Percentiles rank a stretch among this genome's conserved stretches.
Conservation (phyloP, 1,139 yeast genomes). For the Taiozyma sp. region DNA sequence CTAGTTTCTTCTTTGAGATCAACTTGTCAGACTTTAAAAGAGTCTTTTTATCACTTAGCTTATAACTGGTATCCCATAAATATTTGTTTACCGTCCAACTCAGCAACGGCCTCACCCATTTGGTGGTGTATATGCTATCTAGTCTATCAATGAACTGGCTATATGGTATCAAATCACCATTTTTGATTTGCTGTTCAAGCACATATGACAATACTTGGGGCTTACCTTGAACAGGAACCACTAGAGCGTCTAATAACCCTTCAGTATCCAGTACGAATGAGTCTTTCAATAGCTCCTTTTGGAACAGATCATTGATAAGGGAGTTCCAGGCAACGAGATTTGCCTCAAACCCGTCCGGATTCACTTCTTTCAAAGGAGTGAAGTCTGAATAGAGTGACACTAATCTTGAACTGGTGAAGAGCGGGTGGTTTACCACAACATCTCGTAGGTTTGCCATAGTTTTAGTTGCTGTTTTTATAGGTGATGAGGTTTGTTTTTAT, state of each 20-base stretch:
- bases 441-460: slow-evolving; percentile 15
- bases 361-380: slow-evolving; percentile 40
- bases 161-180: slow-evolving; percentile 25
- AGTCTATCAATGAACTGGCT: slow-evolving; percentile 17
- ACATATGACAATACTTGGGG: slow-evolving; percentile 33
- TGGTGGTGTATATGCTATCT: slow-evolving; percentile 16
- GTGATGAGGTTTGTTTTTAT: neutral
- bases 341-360: slow-evolving; percentile 67
- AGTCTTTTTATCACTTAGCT: slow-evolving; percentile 11
- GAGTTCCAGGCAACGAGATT: slow-evolving; percentile 56
- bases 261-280: slow-evolving; percentile 23
- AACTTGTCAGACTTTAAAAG: slow-evolving; percentile 15
- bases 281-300: slow-evolving; percentile 17
- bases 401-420: slow-evolving; percentile 45
- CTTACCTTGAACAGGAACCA: slow-evolving; percentile 26
- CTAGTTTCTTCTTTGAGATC: slow-evolving; percentile 14
- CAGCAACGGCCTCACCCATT: slow-evolving; percentile 21
- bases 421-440: slow-evolving; percentile 14
- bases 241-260: slow-evolving; percentile 24
- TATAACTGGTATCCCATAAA: slow-evolving; percentile 20
- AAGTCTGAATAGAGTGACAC: slow-evolving; percentile 62
- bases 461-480: neutral
- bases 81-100: slow-evolving; percentile 23
- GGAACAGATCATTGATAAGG: slow-evolving; percentile 26
- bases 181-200: slow-evolving; percentile 27